phyloP scores from a whole-genome alignment of 129 eudicot genomes.

The Pseudognaphalium luteoalbum region DNA sequence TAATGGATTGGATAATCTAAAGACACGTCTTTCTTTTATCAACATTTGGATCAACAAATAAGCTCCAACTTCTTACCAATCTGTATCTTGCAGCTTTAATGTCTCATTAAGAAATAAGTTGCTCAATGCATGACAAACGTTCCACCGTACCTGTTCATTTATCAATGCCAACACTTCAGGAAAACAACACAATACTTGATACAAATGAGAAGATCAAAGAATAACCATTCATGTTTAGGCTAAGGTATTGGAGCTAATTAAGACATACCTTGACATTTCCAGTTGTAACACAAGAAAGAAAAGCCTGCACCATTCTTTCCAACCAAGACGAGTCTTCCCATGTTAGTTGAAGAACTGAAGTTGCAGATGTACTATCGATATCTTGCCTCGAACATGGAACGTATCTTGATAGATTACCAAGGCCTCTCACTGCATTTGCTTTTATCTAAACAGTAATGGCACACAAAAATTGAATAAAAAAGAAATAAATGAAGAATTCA shows the following conservation, averaged over 20 bases:
- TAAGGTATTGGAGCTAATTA: not conserved
- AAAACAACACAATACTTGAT: not conserved
- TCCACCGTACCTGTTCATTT: constrained; percentile 93
- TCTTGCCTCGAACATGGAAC: constrained; percentile 54
- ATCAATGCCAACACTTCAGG: constrained; percentile 10
- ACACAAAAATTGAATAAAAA: constrained; percentile 12
- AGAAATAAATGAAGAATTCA: not conserved
- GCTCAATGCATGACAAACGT: constrained; percentile 95
- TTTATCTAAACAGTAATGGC: constrained; percentile 51
- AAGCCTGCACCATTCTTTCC: constrained; percentile 82
- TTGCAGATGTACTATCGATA: constrained; percentile 3
- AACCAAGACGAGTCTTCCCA: constrained; percentile 45
- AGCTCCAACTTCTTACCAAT: constrained; percentile 57
- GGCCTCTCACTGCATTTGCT: constrained; percentile 97
- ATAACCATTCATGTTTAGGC: not conserved
- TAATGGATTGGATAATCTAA: not conserved
- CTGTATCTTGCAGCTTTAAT: constrained; percentile 62
- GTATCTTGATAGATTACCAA: constrained; percentile 82
- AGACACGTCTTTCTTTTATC: not conserved
- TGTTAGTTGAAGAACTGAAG: constrained; percentile 33
- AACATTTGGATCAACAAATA: not conserved
- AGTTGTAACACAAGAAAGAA: constrained; percentile 90
- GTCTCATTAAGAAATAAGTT: constrained; percentile 80
- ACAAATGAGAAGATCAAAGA: not conserved
- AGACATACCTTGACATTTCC: constrained; percentile 87